phyloP scores from a whole-genome alignment of 148 eudicot species.

The Chenopodium quinoa region DNA sequence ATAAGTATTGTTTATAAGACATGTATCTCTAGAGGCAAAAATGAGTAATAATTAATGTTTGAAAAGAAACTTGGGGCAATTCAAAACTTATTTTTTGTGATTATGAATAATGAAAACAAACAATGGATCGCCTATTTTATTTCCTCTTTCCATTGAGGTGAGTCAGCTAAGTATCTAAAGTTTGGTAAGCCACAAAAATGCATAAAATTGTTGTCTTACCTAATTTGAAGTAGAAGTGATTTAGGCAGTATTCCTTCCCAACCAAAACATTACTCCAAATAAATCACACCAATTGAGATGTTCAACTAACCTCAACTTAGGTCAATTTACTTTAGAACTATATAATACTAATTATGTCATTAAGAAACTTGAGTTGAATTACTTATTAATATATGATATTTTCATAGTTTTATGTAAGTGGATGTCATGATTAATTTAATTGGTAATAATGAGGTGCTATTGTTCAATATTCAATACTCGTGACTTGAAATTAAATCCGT shows the following conservation, averaged over 20 bases:
- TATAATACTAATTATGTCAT: not conserved
- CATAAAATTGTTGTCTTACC: not conserved
- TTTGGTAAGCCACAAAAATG: slow-evolving; percentile 13
- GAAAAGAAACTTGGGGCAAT: too few species aligned
- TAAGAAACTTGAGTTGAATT: too few species aligned
- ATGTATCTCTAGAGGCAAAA: too few species aligned
- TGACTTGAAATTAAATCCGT: too few species aligned
- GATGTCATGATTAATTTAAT: too few species aligned
- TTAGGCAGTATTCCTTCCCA: not conserved
- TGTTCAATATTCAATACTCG: too few species aligned
- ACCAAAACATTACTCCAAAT: not conserved
- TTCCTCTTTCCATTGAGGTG: not conserved
- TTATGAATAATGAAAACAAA: not conserved
- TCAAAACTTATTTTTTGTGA: not conserved
- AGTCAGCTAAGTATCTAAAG: not conserved
- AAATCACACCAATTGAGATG: slow-evolving; percentile 18
- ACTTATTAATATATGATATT: too few species aligned
- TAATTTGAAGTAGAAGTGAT: not conserved
- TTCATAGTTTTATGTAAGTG: too few species aligned
- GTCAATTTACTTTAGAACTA: not conserved
- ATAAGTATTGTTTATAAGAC: too few species aligned
- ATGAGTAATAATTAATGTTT: too few species aligned
- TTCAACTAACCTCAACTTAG: not conserved
- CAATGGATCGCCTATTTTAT: not conserved
- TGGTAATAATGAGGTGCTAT: too few species aligned